Percentiles rank a stretch among this genome's conserved stretches.
Evolutionary conservation across 192 early-diverging fungal genomes (phyloP).

Genomic region (Mortierella antarctica): DNA sequence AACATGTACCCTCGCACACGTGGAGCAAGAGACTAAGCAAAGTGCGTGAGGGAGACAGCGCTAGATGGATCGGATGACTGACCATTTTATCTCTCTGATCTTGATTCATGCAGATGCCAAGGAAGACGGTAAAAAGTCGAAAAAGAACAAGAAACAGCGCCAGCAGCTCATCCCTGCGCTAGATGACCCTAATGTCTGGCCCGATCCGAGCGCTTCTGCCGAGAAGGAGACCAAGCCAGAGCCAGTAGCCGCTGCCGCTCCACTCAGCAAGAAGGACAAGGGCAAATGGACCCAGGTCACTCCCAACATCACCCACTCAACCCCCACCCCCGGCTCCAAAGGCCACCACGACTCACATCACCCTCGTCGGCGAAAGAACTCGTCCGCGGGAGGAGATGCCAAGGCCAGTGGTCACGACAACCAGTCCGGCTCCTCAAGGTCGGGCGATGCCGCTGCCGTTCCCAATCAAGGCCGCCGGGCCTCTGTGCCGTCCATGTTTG

Average conservation of each 20-base stretch:
- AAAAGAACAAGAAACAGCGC: slow-evolving; percentile 19
- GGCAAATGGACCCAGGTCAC: slow-evolving; percentile 63
- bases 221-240: slow-evolving; percentile 39
- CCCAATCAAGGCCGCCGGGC: slow-evolving; percentile 25
- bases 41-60: not conserved
- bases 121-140: slow-evolving; percentile 14
- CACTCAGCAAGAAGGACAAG: slow-evolving; percentile 52
- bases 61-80: not conserved
- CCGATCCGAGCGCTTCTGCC: slow-evolving; percentile 39
- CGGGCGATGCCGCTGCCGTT: not conserved
- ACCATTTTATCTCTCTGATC: not conserved
- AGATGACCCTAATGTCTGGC: slow-evolving; percentile 43
- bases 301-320: slow-evolving; percentile 62
- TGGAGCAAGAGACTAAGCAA: not conserved
- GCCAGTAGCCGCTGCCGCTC: slow-evolving; percentile 12
- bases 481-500: slow-evolving; percentile 40
- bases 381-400: not conserved
- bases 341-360: slow-evolving; percentile 13
- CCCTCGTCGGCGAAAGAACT: slow-evolving; percentile 46
- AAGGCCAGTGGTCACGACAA: not conserved
- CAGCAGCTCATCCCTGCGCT: slow-evolving; percentile 31
- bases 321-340: slow-evolving; percentile 52
- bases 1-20: not conserved
- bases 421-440: not conserved
- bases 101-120: slow-evolving; percentile 12